Conservation (phyloP, 345 rosid genomes). For the Linum usitatissimum region DNA sequence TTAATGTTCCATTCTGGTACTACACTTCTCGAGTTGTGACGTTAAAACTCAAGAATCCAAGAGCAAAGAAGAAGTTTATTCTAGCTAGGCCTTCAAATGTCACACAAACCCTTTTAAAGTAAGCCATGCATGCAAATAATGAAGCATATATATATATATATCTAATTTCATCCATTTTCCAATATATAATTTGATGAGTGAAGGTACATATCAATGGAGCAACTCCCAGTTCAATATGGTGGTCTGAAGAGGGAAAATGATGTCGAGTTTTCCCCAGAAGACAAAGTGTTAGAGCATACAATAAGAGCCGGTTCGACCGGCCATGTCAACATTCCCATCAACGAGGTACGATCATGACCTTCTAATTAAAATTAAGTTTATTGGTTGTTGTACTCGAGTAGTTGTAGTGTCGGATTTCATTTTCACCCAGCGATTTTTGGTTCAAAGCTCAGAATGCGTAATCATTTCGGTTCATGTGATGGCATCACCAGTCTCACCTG, state of each 20-base stretch:
- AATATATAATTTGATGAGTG: not conserved
- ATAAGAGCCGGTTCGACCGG: conserved; percentile 19
- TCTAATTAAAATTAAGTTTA: no score
- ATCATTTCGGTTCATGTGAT: no score
- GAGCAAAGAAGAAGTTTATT: conserved; percentile 22
- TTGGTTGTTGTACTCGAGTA: no score
- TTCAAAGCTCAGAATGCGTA: no score
- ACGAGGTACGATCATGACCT: conserved; percentile 21
- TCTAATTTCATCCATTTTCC: not conserved
- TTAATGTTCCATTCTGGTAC: conserved; percentile 56
- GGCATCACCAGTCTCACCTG: no score
- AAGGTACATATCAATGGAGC: conserved; percentile 41
- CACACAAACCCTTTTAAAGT: conserved; percentile 49
- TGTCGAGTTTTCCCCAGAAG: conserved; percentile 27
- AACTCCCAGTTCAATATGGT: conserved; percentile 46
- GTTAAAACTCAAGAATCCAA: conserved; percentile 20
- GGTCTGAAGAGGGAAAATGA: conserved; percentile 43
- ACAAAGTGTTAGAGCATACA: conserved; percentile 27
- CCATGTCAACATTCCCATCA: conserved; percentile 31
- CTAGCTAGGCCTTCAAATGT: conserved; percentile 38
- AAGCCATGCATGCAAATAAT: conserved; percentile 9
- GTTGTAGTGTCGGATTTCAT: no score
- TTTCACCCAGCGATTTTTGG: no score
- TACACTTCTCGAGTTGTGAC: conserved; percentile 29
- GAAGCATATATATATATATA: not conserved